Base-by-base conservation (phyloP, 2,329 filamentous ascomycete species). In the Pseudogymnoascus sp. region DNA sequence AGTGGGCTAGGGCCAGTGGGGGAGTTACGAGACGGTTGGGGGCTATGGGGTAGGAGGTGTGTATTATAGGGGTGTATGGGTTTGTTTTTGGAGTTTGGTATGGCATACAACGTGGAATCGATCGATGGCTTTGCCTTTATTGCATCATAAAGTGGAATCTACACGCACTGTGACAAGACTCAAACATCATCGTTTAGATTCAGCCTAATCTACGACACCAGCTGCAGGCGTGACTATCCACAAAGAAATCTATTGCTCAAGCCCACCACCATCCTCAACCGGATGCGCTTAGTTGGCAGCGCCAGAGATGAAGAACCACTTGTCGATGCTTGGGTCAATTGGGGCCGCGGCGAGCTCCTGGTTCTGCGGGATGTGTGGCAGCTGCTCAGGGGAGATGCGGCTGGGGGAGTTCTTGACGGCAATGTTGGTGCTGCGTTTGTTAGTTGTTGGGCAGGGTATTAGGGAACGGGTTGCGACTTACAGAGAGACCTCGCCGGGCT, bases 291-390 rank as follows among this genome's bases (percentile, higher is more conserved):
- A 93, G 72, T 88, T 83, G 71, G 92, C 91, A 74, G 94, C 94
- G 78, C 94, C 94, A 77, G 92, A 96, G 80, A 99, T 99, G 87
- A 97, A 99, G 89, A 99, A 99, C 94, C 94, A 99, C 87, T 99
- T 99, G 86, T 99, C 94, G 75, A 97, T 96, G 78, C 88, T 95
- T 75, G 86, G 84, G 75, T 99, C 94, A 72, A 99, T 96, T 74
- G 93, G 92, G 68, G 88, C 93, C 65, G 94, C 86, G 62, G 84
- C 76, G 64, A 95, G 81, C 73, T 95, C 88, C 85, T 97, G 84
- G 79, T 90, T 82, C 67, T 83, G 74, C 65, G 92, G 91, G 69
- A 99, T 86, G 74, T 85, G 87, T 67, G 88, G 86, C 67, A 96
- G 82, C 78, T 89, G 82, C 73, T 82, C 81, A 67, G 84, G 77